phyloP scores from a whole-genome alignment of 2,329 filamentous ascomycete genomes.

The Phialemoniopsis sp. region DNA sequence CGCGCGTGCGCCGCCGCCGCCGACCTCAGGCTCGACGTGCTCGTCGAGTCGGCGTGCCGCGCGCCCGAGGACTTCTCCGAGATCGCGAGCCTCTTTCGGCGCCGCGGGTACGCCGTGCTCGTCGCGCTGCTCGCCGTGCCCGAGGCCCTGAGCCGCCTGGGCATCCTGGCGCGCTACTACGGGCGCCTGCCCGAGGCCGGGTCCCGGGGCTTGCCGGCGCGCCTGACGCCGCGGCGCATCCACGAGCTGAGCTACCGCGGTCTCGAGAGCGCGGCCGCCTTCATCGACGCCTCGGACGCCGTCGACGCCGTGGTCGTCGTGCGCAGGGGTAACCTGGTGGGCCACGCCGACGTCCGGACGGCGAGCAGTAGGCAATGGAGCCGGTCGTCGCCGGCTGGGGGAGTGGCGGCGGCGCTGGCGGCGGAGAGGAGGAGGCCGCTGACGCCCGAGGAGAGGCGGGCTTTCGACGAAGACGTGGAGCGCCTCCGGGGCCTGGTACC shows the following conservation, averaged over 20 bases:
- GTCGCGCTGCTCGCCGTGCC: constrained; percentile 38
- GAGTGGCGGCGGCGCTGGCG: constrained; percentile 7
- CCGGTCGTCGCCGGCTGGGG: background rate
- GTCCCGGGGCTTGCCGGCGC: constrained; percentile 26
- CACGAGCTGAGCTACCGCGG: constrained; percentile 41
- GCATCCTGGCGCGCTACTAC: constrained; percentile 34
- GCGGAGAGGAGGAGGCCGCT: constrained; percentile 9
- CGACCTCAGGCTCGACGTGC: constrained; percentile 23
- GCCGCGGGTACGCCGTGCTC: constrained; percentile 28
- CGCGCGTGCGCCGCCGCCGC: constrained; percentile 30
- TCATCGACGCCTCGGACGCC: constrained; percentile 24
- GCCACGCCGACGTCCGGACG: constrained; percentile 12
- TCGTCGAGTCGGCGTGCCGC: constrained; percentile 41
- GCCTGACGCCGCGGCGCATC: constrained; percentile 37
- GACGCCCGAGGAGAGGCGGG: constrained; percentile 6
- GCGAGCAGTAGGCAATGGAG: background rate
- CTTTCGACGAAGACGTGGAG: constrained; percentile 21
- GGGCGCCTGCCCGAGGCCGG: constrained; percentile 26
- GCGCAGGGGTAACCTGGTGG: constrained; percentile 30
- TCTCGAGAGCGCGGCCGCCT: constrained; percentile 27
- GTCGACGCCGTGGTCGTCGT: constrained; percentile 32
- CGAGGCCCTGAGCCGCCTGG: constrained; percentile 32
- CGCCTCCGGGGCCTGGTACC: constrained; percentile 7
- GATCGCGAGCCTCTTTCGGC: constrained; percentile 27
- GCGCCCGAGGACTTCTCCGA: constrained; percentile 33